Evolutionary conservation across 2,329 filamentous ascomycete species (phyloP).

Genomic region (Pseudocercospora ulei): DNA sequence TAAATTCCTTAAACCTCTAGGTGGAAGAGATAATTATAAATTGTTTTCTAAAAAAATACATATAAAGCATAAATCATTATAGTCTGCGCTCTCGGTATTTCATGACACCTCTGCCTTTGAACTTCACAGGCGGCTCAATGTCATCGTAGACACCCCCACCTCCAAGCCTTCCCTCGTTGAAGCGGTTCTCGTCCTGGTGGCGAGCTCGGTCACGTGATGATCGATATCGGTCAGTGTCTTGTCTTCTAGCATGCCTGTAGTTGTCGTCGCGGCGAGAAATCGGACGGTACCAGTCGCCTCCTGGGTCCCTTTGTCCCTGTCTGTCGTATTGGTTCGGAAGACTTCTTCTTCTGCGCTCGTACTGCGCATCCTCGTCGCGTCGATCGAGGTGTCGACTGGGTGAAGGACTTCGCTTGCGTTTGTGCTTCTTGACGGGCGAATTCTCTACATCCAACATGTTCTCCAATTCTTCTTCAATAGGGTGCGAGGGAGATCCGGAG

Average conservation of each 20-base stretch:
- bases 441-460: slow-evolving; percentile 11
- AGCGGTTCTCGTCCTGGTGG: slow-evolving; percentile 34
- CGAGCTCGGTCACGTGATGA: slow-evolving; percentile 18
- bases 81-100: slow-evolving; percentile 32
- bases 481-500: slow-evolving; percentile 28
- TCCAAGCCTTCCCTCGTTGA: slow-evolving; percentile 26
- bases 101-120: slow-evolving; percentile 38
- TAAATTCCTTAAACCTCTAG: too few species aligned
- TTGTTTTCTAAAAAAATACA: too few species aligned
- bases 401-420: slow-evolving; percentile 33
- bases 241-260: slow-evolving; percentile 16
- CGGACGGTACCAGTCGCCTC: slow-evolving; percentile 27
- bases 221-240: slow-evolving; percentile 26
- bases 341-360: slow-evolving; percentile 33
- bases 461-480: slow-evolving; percentile 26
- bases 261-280: slow-evolving; percentile 27
- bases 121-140: slow-evolving; percentile 33
- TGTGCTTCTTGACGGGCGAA: slow-evolving; percentile 31
- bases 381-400: slow-evolving; percentile 28
- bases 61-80: slow-evolving; percentile 13
- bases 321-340: slow-evolving; percentile 33
- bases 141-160: slow-evolving; percentile 23
- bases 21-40: too few species aligned
- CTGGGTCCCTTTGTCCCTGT: slow-evolving; percentile 2
- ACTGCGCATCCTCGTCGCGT: slow-evolving; percentile 19